phyloP scores from a whole-genome alignment of 306 rosid genomes.

The Prunus mume region DNA sequence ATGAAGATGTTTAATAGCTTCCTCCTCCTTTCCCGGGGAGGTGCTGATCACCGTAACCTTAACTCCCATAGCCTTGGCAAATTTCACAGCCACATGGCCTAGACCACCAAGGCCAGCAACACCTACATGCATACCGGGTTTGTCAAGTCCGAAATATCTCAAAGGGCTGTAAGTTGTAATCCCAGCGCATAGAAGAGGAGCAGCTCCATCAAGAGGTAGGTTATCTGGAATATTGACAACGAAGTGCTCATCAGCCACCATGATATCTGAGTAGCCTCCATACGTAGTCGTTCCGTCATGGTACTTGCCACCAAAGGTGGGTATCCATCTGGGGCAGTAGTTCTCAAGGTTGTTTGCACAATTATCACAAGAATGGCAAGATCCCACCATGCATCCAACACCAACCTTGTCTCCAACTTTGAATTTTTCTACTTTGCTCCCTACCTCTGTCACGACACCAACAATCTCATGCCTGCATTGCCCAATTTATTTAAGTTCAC shows the following conservation, averaged over 20 bases:
- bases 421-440: conserved; percentile 8
- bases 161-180: conserved; percentile 13
- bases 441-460: conserved; percentile 15
- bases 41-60: conserved; percentile 13
- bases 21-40: neutral
- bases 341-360: neutral
- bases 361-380: conserved; percentile 5
- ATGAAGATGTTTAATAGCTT: neutral
- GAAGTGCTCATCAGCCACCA: neutral
- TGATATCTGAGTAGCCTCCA: neutral
- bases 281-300: neutral
- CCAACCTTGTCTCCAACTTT: conserved; percentile 12
- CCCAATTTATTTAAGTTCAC: neutral
- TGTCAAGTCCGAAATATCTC: conserved; percentile 1
- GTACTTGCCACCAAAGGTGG: neutral
- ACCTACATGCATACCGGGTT: neutral
- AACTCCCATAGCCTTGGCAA: conserved; percentile 2
- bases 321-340: neutral
- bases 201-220: neutral
- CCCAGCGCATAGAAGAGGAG: conserved; percentile 9
- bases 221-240: neutral
- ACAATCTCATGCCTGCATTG: conserved; percentile 16
- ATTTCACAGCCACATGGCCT: neutral
- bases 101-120: conserved; percentile 4
- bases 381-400: conserved; percentile 8